A percentile compares a stretch with the other conserved stretches of the same genome.
These are phyloP conservation scores for Umbelopsis sp. DNA, from an alignment of 371 early-diverging fungal species.

Conservation along the genomic window DNA sequence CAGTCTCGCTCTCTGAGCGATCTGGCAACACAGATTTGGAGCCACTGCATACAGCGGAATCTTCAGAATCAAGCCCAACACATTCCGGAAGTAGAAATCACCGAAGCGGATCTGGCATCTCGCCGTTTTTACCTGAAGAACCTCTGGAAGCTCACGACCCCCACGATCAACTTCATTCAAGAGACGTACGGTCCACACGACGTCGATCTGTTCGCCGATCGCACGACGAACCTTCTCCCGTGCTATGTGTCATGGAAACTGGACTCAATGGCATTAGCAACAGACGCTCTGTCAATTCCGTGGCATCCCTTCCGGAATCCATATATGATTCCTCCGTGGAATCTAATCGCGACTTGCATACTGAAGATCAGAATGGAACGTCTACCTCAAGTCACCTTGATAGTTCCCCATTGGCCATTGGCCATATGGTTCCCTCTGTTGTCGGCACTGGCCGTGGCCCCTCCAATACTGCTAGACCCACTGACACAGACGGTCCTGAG, in stretches of 20 bases:
- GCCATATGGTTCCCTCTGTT: background rate
- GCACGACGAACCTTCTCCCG: too few species aligned
- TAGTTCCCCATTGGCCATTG: too few species aligned
- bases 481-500: background rate
- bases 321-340: too few species aligned
- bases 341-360: too few species aligned
- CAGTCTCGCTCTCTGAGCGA: conserved; percentile 25
- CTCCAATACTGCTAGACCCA: conserved; percentile 3
- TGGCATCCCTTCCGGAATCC: too few species aligned
- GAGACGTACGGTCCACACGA: conserved; percentile 22
- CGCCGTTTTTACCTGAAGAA: conserved; percentile 20
- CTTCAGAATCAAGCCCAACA: conserved; percentile 29
- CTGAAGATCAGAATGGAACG: too few species aligned
- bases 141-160: conserved; percentile 19
- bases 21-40: conserved; percentile 31
- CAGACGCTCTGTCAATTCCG: too few species aligned
- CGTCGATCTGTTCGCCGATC: conserved; percentile 33
- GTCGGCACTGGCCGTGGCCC: background rate
- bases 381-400: too few species aligned
- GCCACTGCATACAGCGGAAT: conserved; percentile 21
- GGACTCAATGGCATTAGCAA: too few species aligned
- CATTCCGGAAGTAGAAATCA: conserved; percentile 22
- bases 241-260: too few species aligned
- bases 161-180: conserved; percentile 19
- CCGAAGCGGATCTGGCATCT: conserved; percentile 27